These are phyloP conservation scores for Rhodofomes roseus DNA, from an alignment of 1,284 basidiomycete species.

Conservation along the genomic window DNA sequence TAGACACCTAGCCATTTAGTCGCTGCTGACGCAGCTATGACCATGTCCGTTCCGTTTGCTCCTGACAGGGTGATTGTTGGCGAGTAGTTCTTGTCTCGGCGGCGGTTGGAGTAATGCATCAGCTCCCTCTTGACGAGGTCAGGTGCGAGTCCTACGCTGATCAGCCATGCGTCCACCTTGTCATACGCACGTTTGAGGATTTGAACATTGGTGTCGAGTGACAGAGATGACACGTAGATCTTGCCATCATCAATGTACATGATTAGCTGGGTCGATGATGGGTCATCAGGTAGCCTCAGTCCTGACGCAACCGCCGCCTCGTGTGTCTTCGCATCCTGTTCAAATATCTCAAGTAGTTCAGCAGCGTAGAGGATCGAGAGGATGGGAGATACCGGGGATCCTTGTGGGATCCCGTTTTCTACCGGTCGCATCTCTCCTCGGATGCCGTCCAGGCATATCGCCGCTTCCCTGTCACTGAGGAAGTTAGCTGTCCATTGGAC, in stretches of 20 bases:
- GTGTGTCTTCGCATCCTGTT: background rate
- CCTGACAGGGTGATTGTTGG: constrained; percentile 1
- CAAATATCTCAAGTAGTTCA: background rate
- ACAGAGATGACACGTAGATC: background rate
- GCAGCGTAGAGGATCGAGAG: constrained; percentile 3
- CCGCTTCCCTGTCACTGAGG: constrained; percentile 1
- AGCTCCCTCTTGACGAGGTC: too few species aligned
- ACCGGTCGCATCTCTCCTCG: background rate
- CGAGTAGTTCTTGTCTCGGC: background rate
- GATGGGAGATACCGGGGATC: constrained; percentile 1
- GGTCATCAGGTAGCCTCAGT: background rate
- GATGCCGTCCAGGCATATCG: background rate
- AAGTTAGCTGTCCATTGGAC: constrained; percentile 3
- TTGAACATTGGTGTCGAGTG: constrained; percentile 1
- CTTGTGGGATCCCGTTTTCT: too few species aligned
- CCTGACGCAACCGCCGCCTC: background rate
- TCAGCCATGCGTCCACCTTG: background rate
- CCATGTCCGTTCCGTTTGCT: background rate
- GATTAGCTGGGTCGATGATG: background rate
- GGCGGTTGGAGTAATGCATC: background rate
- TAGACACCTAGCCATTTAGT: constrained; percentile 11
- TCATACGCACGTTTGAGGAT: constrained; percentile 1
- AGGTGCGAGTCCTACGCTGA: background rate
- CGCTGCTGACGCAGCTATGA: background rate
- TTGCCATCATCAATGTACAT: constrained; percentile 10